Evolutionary conservation across 768 basidiomycete genomes (phyloP).

Genomic region (Naganishia vaughanmartiniae): DNA sequence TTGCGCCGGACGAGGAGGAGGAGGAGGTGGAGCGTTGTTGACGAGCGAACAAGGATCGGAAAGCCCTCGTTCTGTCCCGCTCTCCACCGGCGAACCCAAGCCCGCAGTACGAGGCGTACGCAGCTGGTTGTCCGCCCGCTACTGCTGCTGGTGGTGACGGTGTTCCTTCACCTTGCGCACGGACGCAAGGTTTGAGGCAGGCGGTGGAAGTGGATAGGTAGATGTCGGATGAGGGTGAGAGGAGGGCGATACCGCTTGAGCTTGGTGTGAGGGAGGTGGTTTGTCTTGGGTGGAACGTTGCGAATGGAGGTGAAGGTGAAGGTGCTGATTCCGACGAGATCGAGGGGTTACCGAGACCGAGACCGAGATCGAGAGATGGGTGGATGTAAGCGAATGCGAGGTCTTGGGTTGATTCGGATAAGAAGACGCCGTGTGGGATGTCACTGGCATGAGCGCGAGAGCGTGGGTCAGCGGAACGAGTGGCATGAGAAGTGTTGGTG

Average conservation of each 20-base stretch:
- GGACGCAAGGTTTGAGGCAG: neutral
- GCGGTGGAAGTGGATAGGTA: neutral
- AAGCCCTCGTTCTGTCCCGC: slow-evolving; percentile 6
- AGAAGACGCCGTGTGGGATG: neutral
- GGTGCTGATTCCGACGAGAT: neutral
- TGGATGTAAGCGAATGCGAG: slow-evolving; percentile 16
- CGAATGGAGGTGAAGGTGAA: slow-evolving; percentile 10
- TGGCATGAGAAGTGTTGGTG: neutral
- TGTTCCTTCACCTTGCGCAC: neutral
- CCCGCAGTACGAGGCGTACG: slow-evolving; percentile 21
- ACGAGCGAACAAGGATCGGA: slow-evolving; percentile 1
- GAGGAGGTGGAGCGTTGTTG: no score
- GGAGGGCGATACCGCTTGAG: neutral
- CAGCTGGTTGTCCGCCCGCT: neutral
- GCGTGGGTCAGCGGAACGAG: neutral
- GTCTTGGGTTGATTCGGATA: neutral
- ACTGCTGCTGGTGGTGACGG: no score
- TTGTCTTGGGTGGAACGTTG: neutral
- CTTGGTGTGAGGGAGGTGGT: neutral
- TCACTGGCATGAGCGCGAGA: neutral
- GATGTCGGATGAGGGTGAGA: neutral
- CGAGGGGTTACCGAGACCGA: no score
- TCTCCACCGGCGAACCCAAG: slow-evolving; percentile 11
- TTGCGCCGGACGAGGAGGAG: neutral
- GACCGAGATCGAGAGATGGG: no score